These are phyloP conservation scores for Metarhizium rileyi DNA, from an alignment of 2,329 filamentous ascomycete species.

Conservation along the genomic window DNA sequence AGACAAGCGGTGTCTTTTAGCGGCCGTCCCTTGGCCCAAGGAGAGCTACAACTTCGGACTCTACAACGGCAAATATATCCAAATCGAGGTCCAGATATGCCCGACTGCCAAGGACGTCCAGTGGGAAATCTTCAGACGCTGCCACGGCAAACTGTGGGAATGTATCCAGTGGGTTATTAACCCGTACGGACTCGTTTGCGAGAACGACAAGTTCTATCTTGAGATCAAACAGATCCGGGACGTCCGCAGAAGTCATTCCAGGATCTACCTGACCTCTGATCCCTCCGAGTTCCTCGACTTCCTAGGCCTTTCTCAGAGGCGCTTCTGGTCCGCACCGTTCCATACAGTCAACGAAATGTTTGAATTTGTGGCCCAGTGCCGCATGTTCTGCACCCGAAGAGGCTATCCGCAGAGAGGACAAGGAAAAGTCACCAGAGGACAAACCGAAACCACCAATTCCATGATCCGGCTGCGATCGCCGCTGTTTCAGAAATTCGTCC, in stretches of 20 bases:
- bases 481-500: too few relatives aligned
- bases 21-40: constrained; percentile 42
- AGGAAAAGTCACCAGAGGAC: too few relatives aligned
- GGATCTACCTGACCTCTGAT: constrained; percentile 50
- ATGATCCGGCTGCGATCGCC: too few relatives aligned
- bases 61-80: constrained; percentile 35
- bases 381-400: constrained; percentile 42
- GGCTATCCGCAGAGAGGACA: neutral
- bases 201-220: constrained; percentile 53
- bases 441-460: too few relatives aligned
- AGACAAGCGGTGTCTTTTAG: constrained; percentile 8
- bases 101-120: constrained; percentile 30
- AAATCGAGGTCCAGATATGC: constrained; percentile 59
- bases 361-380: constrained; percentile 47
- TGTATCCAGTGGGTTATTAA: constrained; percentile 54
- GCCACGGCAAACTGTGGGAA: constrained; percentile 64
- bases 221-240: constrained; percentile 55
- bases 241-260: constrained; percentile 26
- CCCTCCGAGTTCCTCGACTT: constrained; percentile 49
- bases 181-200: constrained; percentile 55
- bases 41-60: neutral
- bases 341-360: constrained; percentile 44
- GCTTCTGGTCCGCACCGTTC: constrained; percentile 47
- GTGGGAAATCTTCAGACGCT: constrained; percentile 59
- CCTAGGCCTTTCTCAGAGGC: constrained; percentile 43